Conservation (phyloP, 163 green algal species). For the Scenedesmus sp. region DNA sequence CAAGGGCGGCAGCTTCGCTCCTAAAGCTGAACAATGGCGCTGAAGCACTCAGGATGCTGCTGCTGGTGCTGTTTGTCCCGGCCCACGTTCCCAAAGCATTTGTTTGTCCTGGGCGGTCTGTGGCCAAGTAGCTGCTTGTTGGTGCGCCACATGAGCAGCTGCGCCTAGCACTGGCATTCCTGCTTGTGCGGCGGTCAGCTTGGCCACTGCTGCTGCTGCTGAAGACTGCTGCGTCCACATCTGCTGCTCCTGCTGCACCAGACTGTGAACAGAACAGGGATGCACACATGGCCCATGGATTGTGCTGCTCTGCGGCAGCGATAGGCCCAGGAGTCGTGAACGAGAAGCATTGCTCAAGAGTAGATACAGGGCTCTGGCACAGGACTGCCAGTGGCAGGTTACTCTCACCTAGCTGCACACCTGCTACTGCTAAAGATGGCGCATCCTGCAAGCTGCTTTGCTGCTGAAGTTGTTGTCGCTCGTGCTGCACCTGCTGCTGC, state of each 20-base stretch:
- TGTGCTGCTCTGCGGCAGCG: neutral
- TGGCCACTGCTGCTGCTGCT: neutral
- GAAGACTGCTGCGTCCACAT: neutral
- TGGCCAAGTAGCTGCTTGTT: neutral
- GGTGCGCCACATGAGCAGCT: neutral
- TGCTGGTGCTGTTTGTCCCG: neutral
- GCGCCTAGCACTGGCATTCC: neutral
- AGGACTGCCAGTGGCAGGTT: neutral
- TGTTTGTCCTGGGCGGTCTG: neutral
- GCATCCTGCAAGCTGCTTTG: neutral
- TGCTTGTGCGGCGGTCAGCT: neutral
- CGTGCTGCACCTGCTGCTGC: too few relatives aligned
- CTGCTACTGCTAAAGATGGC: neutral
- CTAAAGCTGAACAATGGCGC: neutral
- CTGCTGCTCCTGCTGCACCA: neutral
- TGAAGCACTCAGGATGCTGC: neutral
- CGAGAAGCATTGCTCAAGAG: neutral
- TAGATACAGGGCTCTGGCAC: neutral
- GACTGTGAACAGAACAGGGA: neutral
- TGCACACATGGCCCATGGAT: neutral
- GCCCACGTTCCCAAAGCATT: neutral
- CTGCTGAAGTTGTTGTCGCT: conserved; percentile 11
- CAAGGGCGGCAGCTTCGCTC: neutral
- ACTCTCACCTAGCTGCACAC: neutral
- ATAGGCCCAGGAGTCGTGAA: neutral